phyloP scores from a whole-genome alignment of 192 early-diverging fungal genomes.

The Gonapodya prolifera region DNA sequence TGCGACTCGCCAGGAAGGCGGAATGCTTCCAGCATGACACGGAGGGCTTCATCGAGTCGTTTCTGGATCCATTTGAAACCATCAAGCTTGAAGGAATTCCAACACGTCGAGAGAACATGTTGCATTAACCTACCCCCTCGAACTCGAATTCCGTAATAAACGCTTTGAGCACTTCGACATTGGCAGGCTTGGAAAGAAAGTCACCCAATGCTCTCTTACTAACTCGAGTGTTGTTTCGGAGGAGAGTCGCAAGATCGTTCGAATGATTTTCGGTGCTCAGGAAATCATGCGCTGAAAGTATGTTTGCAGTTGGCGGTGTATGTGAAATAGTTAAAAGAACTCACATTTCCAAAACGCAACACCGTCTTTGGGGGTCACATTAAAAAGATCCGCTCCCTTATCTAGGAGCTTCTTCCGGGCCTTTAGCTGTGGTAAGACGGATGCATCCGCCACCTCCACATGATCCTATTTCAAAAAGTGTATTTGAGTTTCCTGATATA shows the following conservation, averaged over 20 bases:
- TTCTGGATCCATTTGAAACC: no score
- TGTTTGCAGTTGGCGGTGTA: no score
- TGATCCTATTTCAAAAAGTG: slow-evolving; percentile 14
- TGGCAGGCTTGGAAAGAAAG: slow-evolving; percentile 77
- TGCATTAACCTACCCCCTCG: no score
- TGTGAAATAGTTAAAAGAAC: no score
- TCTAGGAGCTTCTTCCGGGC: background rate
- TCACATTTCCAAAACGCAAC: no score
- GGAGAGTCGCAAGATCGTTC: background rate
- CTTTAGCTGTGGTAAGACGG: no score
- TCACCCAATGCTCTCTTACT: slow-evolving; percentile 62
- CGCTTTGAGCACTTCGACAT: slow-evolving; percentile 66
- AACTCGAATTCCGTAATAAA: slow-evolving; percentile 85
- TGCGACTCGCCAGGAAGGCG: slow-evolving; percentile 97
- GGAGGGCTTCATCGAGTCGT: background rate
- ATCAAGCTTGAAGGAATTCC: no score
- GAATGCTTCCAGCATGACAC: slow-evolving; percentile 61
- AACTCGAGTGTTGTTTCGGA: background rate
- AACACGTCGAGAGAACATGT: no score
- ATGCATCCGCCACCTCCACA: background rate
- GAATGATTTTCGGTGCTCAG: background rate
- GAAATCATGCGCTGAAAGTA: background rate
- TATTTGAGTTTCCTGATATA: background rate
- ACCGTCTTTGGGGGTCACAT: background rate
- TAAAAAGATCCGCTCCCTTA: background rate